phyloP scores from a whole-genome alignment of 148 eudicot species.

The Rhododendron griersonianum region DNA sequence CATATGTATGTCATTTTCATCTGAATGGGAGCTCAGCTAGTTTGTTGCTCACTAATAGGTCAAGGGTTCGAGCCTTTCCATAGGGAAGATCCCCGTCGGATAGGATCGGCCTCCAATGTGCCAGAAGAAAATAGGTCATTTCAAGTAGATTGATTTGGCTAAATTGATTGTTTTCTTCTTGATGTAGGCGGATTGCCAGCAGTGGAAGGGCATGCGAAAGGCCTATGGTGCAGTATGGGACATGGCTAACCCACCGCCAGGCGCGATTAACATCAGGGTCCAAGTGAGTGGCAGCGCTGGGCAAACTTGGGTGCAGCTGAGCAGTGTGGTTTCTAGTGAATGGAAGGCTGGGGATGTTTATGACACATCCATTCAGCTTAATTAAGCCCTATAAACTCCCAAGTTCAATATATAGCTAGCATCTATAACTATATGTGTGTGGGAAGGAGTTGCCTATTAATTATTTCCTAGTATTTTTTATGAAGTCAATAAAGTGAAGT shows the following conservation, averaged over 20 bases:
- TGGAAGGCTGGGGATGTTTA: slow-evolving; percentile 38
- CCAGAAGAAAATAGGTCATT: not conserved
- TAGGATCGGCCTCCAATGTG: not conserved
- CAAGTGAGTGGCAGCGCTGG: slow-evolving; percentile 28
- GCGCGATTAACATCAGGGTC: slow-evolving; percentile 27
- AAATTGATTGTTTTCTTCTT: not conserved
- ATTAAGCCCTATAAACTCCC: not conserved
- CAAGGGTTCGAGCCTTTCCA: not conserved
- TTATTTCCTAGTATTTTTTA: not conserved
- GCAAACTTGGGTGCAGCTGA: slow-evolving; percentile 29
- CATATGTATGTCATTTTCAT: not conserved
- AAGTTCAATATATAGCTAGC: not conserved
- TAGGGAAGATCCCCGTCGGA: not conserved
- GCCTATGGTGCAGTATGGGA: slow-evolving; percentile 64
- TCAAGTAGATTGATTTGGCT: not conserved
- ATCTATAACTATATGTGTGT: not conserved
- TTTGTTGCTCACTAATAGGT: not conserved
- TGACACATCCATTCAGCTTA: slow-evolving; percentile 17
- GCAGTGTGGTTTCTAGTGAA: slow-evolving; percentile 21
- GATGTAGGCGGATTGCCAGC: slow-evolving; percentile 47
- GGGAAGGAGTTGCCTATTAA: not conserved
- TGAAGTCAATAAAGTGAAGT: not conserved
- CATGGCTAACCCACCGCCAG: slow-evolving; percentile 49
- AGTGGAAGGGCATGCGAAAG: slow-evolving; percentile 48
- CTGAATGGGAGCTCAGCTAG: not conserved